Conservation (phyloP, 1,139 yeast genomes). For the Candida sanyaensis region DNA sequence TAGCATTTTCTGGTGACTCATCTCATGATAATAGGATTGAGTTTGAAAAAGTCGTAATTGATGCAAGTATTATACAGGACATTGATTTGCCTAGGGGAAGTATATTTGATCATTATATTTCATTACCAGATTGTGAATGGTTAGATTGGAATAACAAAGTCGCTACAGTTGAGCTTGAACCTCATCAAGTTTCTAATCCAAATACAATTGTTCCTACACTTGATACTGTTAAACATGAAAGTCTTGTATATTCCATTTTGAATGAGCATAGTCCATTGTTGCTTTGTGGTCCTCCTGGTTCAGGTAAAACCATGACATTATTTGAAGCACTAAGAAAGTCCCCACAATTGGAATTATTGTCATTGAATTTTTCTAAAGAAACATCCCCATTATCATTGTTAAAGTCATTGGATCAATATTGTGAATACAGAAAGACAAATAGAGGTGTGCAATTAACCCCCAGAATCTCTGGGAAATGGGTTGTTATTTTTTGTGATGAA, state of each 20-base stretch:
- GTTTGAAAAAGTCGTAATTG: conserved; percentile 37
- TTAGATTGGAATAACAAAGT: conserved; percentile 46
- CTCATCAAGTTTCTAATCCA: conserved; percentile 64
- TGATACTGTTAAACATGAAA: conserved; percentile 74
- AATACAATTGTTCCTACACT: conserved; percentile 74
- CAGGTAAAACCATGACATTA: conserved; percentile 94
- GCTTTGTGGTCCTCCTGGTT: conserved; percentile 96
- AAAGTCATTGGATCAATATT: conserved; percentile 70
- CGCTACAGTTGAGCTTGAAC: conserved; percentile 52
- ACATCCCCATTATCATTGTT: conserved; percentile 66
- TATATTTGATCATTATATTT: conserved; percentile 48
- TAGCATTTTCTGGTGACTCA: conserved; percentile 76
- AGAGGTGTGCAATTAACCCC: conserved; percentile 63
- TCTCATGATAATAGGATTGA: conserved; percentile 34
- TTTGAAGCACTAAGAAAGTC: conserved; percentile 66
- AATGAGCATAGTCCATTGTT: conserved; percentile 62
- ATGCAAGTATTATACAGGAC: conserved; percentile 17
- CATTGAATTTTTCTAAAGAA: conserved; percentile 83
- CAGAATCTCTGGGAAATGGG: conserved; percentile 62
- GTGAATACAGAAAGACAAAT: conserved; percentile 57
- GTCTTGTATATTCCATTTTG: conserved; percentile 57
- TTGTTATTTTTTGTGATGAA: conserved; percentile 91
- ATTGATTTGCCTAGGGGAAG: conserved; percentile 17
- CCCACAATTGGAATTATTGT: conserved; percentile 58
- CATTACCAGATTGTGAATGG: conserved; percentile 54